Conservation (phyloP, 768 basidiomycete genomes). For the Amanita rubescens region DNA sequence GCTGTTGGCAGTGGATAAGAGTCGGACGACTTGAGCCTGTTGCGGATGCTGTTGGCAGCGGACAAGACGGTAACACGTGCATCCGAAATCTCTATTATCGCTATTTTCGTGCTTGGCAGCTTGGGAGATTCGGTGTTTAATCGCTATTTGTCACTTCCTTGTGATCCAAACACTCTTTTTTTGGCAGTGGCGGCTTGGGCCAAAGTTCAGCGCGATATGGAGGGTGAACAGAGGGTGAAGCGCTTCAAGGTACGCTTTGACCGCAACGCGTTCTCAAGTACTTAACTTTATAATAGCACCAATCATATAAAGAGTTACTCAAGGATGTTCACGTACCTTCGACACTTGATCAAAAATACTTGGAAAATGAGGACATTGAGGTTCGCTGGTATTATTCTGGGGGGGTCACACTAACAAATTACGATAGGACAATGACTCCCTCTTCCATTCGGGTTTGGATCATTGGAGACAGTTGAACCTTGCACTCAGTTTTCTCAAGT, state of each 20-base stretch:
- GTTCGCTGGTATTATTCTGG: slow-evolving; percentile 25
- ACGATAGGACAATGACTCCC: slow-evolving; percentile 64
- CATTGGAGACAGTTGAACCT: slow-evolving; percentile 81
- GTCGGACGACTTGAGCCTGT: too few relatives aligned
- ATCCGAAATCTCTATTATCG: too few relatives aligned
- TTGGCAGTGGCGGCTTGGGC: background rate
- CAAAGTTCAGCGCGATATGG: too few relatives aligned
- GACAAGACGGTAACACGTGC: too few relatives aligned
- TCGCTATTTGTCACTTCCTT: background rate
- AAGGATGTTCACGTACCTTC: slow-evolving; percentile 71
- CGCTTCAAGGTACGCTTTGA: slow-evolving; percentile 39
- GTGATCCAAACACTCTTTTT: slow-evolving; percentile 3
- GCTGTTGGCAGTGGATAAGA: too few relatives aligned
- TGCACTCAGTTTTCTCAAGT: slow-evolving; percentile 63
- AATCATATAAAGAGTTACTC: slow-evolving; percentile 61
- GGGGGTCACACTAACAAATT: slow-evolving; percentile 1
- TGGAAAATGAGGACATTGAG: slow-evolving; percentile 50
- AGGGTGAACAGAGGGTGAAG: slow-evolving; percentile 29
- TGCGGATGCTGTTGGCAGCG: too few relatives aligned
- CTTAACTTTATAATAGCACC: slow-evolving; percentile 39
- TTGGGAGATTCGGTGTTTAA: too few relatives aligned
- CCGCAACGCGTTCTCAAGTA: background rate
- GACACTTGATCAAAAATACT: slow-evolving; percentile 43
- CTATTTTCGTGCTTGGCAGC: too few relatives aligned
- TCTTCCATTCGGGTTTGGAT: slow-evolving; percentile 67